Percentiles rank a stretch among this genome's conserved stretches.
Evolutionary conservation across 2,329 filamentous ascomycete species (phyloP).

Genomic region (Raffaelea arxii): DNA sequence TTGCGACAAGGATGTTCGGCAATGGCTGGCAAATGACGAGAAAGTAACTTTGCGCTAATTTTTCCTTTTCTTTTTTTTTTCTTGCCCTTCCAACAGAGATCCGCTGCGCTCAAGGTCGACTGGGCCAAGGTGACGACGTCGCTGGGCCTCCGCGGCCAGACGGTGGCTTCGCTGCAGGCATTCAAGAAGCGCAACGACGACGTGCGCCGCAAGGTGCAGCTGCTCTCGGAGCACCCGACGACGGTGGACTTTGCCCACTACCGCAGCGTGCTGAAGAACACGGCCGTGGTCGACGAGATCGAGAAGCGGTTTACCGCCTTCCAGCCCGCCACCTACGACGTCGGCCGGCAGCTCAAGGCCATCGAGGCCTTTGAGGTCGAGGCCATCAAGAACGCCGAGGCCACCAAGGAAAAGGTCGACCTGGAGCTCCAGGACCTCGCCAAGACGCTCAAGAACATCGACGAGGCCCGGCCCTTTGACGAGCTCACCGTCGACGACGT

Average conservation of each 20-base stretch:
- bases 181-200: slow-evolving; percentile 99
- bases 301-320: slow-evolving; percentile 90
- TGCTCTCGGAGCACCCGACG: slow-evolving; percentile 75
- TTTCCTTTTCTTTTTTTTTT: slow-evolving; percentile 14
- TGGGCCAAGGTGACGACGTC: slow-evolving; percentile 92
- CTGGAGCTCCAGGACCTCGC: slow-evolving; percentile 87
- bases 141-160: slow-evolving; percentile 93
- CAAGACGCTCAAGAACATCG: slow-evolving; percentile 94
- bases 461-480: slow-evolving; percentile 89
- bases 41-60: slow-evolving; percentile 41
- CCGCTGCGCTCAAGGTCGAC: slow-evolving; percentile 98
- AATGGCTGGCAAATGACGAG: neutral
- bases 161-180: slow-evolving; percentile 77
- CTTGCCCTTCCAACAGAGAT: slow-evolving; percentile 58
- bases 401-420: slow-evolving; percentile 94
- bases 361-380: slow-evolving; percentile 97
- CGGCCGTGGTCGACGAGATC: slow-evolving; percentile 89
- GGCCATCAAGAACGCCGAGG: slow-evolving; percentile 92
- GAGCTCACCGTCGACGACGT: slow-evolving; percentile 98
- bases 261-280: slow-evolving; percentile 90
- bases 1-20: too few relatives aligned
- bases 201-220: slow-evolving; percentile 83
- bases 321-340: slow-evolving; percentile 89
- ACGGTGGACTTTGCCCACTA: slow-evolving; percentile 90
- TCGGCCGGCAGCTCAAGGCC: slow-evolving; percentile 88